Evolutionary conservation across 192 early-diverging fungal species (phyloP).

Genomic region (Coemansia sp.): DNA sequence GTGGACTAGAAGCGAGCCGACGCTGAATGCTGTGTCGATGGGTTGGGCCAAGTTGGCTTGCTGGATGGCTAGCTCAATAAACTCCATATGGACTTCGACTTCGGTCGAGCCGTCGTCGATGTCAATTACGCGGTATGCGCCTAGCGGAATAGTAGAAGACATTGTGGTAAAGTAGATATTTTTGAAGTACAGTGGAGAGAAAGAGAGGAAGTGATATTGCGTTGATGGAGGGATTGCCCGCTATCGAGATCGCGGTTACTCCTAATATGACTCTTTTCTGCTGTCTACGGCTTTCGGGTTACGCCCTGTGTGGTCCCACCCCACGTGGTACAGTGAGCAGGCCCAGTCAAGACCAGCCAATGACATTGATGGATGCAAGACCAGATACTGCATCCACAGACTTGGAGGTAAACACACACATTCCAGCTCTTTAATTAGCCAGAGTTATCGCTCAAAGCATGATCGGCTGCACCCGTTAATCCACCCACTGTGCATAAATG

Average conservation of each 20-base stretch:
- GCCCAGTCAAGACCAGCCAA: neutral
- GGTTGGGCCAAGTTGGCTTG: constrained; percentile 79
- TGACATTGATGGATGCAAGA: neutral
- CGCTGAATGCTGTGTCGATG: constrained; percentile 84
- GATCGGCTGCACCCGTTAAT: no score
- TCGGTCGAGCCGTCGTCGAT: constrained; percentile 44
- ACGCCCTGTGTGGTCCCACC: neutral
- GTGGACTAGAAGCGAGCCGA: constrained; percentile 78
- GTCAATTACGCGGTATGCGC: constrained; percentile 36
- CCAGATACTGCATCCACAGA: neutral
- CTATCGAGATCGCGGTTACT: neutral
- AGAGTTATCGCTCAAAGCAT: no score
- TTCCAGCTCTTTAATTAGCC: no score
- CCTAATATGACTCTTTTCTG: neutral
- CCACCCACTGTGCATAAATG: no score
- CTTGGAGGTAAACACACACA: neutral
- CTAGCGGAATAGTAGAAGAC: constrained; percentile 5
- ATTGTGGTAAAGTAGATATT: neutral
- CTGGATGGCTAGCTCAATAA: constrained; percentile 82
- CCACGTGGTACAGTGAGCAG: neutral
- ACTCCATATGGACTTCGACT: constrained; percentile 60
- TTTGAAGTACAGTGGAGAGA: neutral
- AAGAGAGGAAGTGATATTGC: neutral
- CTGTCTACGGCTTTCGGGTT: neutral
- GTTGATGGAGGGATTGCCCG: neutral